Evolutionary conservation across 768 basidiomycete species (phyloP).

Genomic region (Rossbeevera mucosa): DNA sequence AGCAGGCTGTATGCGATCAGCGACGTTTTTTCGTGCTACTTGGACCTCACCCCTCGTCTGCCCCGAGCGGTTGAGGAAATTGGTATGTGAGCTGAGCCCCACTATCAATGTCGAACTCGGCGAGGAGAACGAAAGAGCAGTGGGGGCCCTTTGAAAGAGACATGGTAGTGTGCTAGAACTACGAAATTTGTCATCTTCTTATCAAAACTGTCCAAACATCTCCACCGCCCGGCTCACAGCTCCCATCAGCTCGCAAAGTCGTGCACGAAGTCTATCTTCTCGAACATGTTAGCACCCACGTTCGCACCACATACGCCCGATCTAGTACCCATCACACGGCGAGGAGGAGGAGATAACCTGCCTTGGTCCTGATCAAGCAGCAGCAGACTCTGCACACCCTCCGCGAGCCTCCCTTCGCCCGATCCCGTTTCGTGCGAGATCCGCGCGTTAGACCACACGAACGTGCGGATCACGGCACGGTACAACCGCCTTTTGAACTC

Average conservation of each 20-base stretch:
- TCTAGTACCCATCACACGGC: slow-evolving; percentile 24
- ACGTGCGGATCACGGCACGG: slow-evolving; percentile 7
- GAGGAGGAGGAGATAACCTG: slow-evolving; percentile 30
- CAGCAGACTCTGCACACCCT: slow-evolving; percentile 18
- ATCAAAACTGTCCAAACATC: slow-evolving; percentile 17
- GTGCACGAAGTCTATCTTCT: slow-evolving; percentile 22
- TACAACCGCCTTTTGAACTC: slow-evolving; percentile 24
- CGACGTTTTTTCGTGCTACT: neutral
- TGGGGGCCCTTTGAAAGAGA: slow-evolving; percentile 58
- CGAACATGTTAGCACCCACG: slow-evolving; percentile 14
- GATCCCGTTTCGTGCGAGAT: slow-evolving; percentile 14
- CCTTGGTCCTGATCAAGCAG: slow-evolving; percentile 28
- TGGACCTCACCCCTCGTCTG: slow-evolving; percentile 79
- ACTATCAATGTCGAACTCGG: slow-evolving; percentile 97
- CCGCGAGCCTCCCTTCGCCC: slow-evolving; percentile 10
- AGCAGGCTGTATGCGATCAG: slow-evolving; percentile 54
- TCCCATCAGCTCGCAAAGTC: slow-evolving; percentile 24
- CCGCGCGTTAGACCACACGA: slow-evolving; percentile 28
- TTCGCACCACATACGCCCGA: neutral
- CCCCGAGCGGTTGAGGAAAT: slow-evolving; percentile 90
- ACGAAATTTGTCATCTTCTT: neutral
- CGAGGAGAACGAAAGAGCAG: slow-evolving; percentile 90
- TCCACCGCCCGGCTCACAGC: slow-evolving; percentile 27
- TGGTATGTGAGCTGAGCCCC: slow-evolving; percentile 94
- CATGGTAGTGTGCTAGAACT: slow-evolving; percentile 36